Conservation (phyloP, 2,329 filamentous ascomycete genomes). For the Neonectria coccinea region DNA sequence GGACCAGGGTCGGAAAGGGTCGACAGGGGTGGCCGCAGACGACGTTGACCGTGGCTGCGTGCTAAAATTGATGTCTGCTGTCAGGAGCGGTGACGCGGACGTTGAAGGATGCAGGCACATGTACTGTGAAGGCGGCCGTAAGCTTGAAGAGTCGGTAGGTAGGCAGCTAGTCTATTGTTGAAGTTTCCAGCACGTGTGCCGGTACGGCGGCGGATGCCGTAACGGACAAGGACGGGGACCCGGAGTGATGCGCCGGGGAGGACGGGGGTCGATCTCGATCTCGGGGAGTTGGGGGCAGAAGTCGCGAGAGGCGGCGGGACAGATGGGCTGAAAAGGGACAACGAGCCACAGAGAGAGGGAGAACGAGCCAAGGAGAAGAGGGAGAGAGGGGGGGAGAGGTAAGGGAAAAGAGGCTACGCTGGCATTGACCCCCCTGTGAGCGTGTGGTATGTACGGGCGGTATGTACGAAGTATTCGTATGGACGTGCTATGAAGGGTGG, state of each 20-base stretch:
- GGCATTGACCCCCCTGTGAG: background rate
- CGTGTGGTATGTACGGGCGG: background rate
- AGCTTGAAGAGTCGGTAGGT: background rate
- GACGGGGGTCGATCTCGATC: background rate
- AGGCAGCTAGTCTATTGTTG: no score
- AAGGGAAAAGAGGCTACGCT: background rate
- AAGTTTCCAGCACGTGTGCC: background rate
- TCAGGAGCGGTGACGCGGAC: background rate
- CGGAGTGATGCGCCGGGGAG: background rate
- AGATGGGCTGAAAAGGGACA: background rate
- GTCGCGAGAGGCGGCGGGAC: background rate
- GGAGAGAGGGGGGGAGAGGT: background rate
- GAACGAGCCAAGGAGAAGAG: background rate
- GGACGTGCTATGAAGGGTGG: background rate
- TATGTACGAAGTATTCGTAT: no score
- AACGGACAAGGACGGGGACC: background rate
- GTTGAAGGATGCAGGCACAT: background rate
- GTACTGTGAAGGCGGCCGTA: background rate
- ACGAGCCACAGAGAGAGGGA: background rate
- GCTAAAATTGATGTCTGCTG: background rate
- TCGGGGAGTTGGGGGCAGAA: background rate
- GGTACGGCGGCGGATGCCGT: background rate
- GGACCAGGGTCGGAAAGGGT: background rate
- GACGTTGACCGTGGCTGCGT: background rate
- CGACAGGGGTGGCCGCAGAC: conserved; percentile 12